Percentiles rank a stretch among this genome's conserved stretches.
Evolutionary conservation across 805 yeast species (phyloP).

Genomic region (Nakazawaea ernobii): DNA sequence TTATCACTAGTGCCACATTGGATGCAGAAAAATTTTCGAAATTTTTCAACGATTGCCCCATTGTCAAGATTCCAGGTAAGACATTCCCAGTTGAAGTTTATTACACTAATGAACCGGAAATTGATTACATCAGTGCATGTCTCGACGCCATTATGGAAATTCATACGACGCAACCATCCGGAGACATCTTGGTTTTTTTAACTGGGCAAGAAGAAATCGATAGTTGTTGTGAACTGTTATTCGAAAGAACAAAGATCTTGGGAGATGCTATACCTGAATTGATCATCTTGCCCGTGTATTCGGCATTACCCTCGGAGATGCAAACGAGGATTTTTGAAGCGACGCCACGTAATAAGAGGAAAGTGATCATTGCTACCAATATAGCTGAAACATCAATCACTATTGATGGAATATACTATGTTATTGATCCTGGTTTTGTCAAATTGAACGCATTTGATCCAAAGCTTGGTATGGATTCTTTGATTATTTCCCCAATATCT

Average conservation of each 20-base stretch:
- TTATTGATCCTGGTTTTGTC: slow-evolving; percentile 92
- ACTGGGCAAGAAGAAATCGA: slow-evolving; percentile 97
- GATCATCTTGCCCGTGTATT: slow-evolving; percentile 80
- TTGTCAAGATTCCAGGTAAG: slow-evolving; percentile 81
- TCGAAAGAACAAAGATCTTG: slow-evolving; percentile 55
- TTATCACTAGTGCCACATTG: slow-evolving; percentile 91
- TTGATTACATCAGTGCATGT: slow-evolving; percentile 79
- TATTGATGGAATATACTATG: slow-evolving; percentile 87
- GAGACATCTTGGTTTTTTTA: slow-evolving; percentile 76
- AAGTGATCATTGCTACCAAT: slow-evolving; percentile 90
- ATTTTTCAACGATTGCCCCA: slow-evolving; percentile 78
- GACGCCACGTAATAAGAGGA: slow-evolving; percentile 75
- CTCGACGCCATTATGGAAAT: slow-evolving; percentile 82
- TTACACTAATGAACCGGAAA: slow-evolving; percentile 77
- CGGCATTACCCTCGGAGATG: slow-evolving; percentile 85
- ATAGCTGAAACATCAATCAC: slow-evolving; percentile 97
- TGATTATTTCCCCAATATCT: slow-evolving; percentile 80
- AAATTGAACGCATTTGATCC: slow-evolving; percentile 88
- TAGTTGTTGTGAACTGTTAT: slow-evolving; percentile 71
- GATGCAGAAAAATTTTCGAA: slow-evolving; percentile 80
- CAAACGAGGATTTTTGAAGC: slow-evolving; percentile 88
- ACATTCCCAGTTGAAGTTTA: slow-evolving; percentile 84
- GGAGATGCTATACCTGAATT: slow-evolving; percentile 62
- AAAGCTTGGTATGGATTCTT: slow-evolving; percentile 84
- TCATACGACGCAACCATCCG: slow-evolving; percentile 70